Conservation (phyloP, 441 rosid species). For the California macrophylla region DNA sequence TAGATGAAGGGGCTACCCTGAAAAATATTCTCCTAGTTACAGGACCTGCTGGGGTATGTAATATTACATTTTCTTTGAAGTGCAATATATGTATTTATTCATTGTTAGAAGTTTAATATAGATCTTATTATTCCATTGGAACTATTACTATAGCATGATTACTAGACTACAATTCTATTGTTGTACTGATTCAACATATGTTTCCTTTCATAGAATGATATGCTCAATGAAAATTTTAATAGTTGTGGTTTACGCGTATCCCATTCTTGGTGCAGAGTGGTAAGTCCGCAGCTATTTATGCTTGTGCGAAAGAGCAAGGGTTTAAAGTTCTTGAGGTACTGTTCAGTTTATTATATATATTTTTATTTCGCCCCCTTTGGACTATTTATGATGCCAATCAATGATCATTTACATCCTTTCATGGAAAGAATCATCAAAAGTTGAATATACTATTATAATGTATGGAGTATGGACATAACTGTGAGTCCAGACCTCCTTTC, state of each 20-base stretch:
- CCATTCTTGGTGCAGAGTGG: conserved; percentile 60
- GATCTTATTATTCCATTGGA: neutral
- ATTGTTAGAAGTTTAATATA: conserved; percentile 6
- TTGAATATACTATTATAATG: neutral
- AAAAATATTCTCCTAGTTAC: conserved; percentile 70
- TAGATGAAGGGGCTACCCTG: conserved; percentile 31
- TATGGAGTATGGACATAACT: neutral
- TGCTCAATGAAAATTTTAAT: conserved; percentile 4
- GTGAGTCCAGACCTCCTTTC: neutral
- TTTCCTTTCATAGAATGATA: conserved; percentile 2
- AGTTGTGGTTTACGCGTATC: conserved; percentile 7
- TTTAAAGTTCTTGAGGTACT: conserved; percentile 79
- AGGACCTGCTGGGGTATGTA: conserved; percentile 82
- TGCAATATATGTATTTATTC: conserved; percentile 17
- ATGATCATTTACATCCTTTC: neutral
- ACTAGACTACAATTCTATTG: neutral
- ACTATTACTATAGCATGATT: neutral
- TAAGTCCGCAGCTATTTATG: conserved; percentile 81
- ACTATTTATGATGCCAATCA: neutral
- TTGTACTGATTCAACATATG: neutral
- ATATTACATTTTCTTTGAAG: conserved; percentile 14
- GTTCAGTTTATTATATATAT: conserved; percentile 16
- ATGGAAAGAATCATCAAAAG: neutral
- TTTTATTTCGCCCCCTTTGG: conserved; percentile 10
- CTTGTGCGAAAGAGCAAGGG: conserved; percentile 91